Evolutionary conservation across 352 stramenopile species (phyloP).

Genomic region (Phytophthora fragariae): DNA sequence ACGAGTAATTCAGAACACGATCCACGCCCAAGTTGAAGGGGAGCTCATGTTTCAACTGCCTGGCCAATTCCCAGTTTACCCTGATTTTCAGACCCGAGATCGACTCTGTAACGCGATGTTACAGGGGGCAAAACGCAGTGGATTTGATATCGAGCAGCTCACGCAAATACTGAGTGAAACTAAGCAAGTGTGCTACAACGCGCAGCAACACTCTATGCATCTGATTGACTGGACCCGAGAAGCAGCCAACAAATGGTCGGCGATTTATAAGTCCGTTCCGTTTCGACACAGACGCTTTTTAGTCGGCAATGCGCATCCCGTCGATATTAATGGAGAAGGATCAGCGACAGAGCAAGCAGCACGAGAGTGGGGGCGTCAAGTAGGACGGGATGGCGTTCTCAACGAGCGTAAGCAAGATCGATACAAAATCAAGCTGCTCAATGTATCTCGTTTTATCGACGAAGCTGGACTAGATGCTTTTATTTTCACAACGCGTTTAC

Average conservation of each 20-base stretch:
- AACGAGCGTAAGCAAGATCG: too few relatives aligned
- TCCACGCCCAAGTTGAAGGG: conserved; percentile 8
- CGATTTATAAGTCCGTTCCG: neutral
- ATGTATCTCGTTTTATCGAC: conserved; percentile 8
- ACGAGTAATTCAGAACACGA: conserved; percentile 11
- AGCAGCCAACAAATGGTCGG: neutral
- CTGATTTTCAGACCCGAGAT: conserved; percentile 11
- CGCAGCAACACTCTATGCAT: conserved; percentile 7
- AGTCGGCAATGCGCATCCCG: too few relatives aligned
- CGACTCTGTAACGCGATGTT: neutral
- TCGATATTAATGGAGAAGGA: too few relatives aligned
- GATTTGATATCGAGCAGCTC: neutral
- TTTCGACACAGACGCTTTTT: too few relatives aligned
- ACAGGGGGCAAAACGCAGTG: neutral
- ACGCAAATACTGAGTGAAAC: conserved; percentile 14
- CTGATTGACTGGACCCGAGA: conserved; percentile 13
- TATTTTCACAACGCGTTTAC: neutral
- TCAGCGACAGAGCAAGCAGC: too few relatives aligned
- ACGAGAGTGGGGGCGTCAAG: too few relatives aligned
- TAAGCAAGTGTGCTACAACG: conserved; percentile 13
- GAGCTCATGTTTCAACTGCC: conserved; percentile 1
- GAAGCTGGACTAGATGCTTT: conserved; percentile 5
- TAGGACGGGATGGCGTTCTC: too few relatives aligned
- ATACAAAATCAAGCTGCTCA: conserved; percentile 1
- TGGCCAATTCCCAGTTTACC: conserved; percentile 5